Base-by-base conservation (phyloP, 805 yeast species). In the Ogataea philodendri region DNA sequence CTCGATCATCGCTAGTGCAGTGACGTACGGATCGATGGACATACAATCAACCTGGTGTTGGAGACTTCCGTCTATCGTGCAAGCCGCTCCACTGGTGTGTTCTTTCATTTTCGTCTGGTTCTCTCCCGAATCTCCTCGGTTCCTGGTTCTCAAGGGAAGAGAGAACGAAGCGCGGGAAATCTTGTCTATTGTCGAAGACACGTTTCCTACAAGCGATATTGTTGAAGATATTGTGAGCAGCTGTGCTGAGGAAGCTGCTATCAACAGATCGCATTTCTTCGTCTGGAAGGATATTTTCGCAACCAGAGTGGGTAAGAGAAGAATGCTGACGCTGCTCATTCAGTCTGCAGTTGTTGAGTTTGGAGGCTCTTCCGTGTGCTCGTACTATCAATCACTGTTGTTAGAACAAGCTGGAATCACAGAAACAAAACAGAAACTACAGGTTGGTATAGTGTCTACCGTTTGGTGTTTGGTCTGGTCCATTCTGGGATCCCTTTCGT, bases 61-160 rank as follows among this genome's bases (percentile, higher is more conserved):
- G 81, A 67, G 75, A 56, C 59, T 74, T 37, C 81, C 81, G 16
- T 62, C 76, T 5, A 65, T 63, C 38, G 41, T 74, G 16, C 81
- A 75, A 56, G 74, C 68, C 33, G 43, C 62, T 19, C 58, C 72
- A 39, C 72, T 79, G 4, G 15, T 69, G 4, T 10, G 66, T 14
- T 74, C 68, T 44, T 21, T 60, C 7, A 8, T 47, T 3, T 42
- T 61, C 15, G 46, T 67, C 26, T 62, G 30, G 36, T 46, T 60
- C 52, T 43, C 65, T 22, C 74, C 74, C 2, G 72, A 67, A 46
- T 59, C 66, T 5, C 72, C 72, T 36, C 51, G 72, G 46, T 66
- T 19, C 38, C 54, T 58, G 32, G 42, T 65, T 18, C 43, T 54
- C 32, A 57, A 51, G 40, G 70, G 70, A n/a, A 55, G 52, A 30